phyloP scores from a whole-genome alignment of 495 filamentous ascomycete species.

The Oleoguttula mirabilis region DNA sequence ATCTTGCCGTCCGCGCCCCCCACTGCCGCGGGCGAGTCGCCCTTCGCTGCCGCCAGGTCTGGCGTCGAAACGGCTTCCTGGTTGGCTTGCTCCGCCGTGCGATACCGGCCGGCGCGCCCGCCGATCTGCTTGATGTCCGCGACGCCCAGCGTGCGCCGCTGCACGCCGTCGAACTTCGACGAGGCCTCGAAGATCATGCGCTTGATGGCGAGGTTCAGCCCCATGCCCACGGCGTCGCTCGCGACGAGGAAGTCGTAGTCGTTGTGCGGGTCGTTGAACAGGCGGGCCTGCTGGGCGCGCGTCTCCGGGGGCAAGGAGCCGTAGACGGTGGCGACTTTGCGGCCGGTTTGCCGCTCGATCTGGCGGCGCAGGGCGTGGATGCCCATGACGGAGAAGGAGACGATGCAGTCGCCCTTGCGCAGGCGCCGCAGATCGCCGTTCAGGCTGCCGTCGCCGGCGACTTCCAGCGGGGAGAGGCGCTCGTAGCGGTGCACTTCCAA shows the following conservation, averaged over 20 bases:
- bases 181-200: constrained; percentile 76
- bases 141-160: constrained; percentile 43
- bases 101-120: constrained; percentile 84
- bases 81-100: constrained; percentile 40
- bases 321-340: constrained; percentile 82
- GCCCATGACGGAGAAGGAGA: constrained; percentile 67
- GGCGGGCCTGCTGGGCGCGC: constrained; percentile 71
- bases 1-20: not conserved
- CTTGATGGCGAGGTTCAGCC: constrained; percentile 85
- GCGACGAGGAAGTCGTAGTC: constrained; percentile 91
- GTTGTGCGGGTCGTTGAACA: constrained; percentile 90
- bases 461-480: constrained; percentile 64
- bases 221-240: constrained; percentile 97
- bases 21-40: constrained; percentile 1
- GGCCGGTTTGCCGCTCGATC: constrained; percentile 65
- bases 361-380: constrained; percentile 69
- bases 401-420: constrained; percentile 79
- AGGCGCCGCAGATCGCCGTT: constrained; percentile 50
- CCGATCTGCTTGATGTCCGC: constrained; percentile 89
- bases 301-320: constrained; percentile 87
- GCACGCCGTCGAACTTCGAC: constrained; percentile 49
- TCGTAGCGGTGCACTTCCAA: constrained; percentile 70
- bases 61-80: constrained; percentile 15
- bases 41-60: constrained; percentile 8
- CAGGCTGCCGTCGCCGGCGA: constrained; percentile 47